Percentiles rank a stretch among this genome's conserved stretches.
Conservation (phyloP, 129 eudicot species). For the Tagetes erecta region DNA sequence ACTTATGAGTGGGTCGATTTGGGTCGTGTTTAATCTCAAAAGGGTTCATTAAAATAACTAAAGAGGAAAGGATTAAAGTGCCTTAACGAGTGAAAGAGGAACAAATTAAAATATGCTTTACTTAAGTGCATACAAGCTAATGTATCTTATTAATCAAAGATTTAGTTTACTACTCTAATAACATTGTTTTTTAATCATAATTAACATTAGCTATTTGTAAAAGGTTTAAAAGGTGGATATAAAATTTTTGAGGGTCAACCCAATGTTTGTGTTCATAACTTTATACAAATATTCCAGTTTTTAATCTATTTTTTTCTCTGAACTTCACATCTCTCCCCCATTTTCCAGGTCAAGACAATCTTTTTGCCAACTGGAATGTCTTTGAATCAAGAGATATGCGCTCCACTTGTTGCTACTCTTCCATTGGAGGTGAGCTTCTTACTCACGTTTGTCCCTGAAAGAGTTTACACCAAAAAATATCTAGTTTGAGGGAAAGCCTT, state of each 20-base stretch:
- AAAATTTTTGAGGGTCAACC: background rate
- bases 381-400: constrained; percentile 80
- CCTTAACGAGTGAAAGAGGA: background rate
- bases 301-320: background rate
- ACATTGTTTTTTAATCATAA: constrained; percentile 3
- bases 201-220: background rate
- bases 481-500: background rate
- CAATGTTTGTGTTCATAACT: background rate
- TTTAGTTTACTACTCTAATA: constrained; percentile 7
- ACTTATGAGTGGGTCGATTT: background rate
- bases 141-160: background rate
- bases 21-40: no score
- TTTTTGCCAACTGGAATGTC: constrained; percentile 80
- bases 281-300: background rate
- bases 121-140: background rate
- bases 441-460: background rate
- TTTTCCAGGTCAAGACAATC: constrained; percentile 80
- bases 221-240: constrained; percentile 10
- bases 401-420: constrained; percentile 96
- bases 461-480: background rate
- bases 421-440: constrained; percentile 83
- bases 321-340: background rate
- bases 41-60: background rate
- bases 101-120: background rate
- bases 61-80: background rate